Percentiles rank a stretch among this genome's conserved stretches.
Conservation (phyloP, 2,329 filamentous ascomycete species). For the Trichophyton simii region DNA sequence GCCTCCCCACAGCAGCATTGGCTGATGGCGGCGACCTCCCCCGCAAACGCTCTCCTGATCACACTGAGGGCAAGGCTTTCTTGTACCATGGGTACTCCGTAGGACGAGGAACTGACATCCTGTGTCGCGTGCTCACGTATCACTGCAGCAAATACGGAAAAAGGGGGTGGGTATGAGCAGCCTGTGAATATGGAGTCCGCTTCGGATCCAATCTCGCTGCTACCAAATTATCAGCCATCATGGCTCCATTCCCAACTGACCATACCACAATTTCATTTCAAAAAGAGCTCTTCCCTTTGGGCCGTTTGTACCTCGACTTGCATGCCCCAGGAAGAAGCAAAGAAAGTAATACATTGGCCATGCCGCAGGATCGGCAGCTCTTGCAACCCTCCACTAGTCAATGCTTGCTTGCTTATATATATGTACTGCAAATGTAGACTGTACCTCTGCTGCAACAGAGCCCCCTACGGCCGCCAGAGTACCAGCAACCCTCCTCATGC, state of each 20-base stretch:
- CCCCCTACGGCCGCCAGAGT: not conserved
- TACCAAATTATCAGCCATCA: not conserved
- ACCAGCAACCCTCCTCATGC: not conserved
- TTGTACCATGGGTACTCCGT: not conserved
- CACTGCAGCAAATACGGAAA: not conserved
- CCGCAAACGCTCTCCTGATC: not conserved
- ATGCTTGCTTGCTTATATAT: not conserved
- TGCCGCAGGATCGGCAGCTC: not conserved
- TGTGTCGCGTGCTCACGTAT: not conserved
- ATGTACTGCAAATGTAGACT: not conserved
- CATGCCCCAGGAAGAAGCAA: not conserved
- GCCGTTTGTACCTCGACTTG: not conserved
- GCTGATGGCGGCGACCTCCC: not conserved
- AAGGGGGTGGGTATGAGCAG: no score
- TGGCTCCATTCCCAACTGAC: not conserved
- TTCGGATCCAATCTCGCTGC: not conserved
- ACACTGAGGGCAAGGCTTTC: not conserved
- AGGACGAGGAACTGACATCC: not conserved
- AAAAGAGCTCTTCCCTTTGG: not conserved
- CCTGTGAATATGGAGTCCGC: no score
- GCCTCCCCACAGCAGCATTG: not conserved
- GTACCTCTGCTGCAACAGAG: not conserved
- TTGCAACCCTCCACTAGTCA: not conserved
- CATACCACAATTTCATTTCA: no score
- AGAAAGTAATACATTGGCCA: not conserved